Conservation (phyloP, 805 yeast genomes). For the Barnettozyma siamensis region DNA sequence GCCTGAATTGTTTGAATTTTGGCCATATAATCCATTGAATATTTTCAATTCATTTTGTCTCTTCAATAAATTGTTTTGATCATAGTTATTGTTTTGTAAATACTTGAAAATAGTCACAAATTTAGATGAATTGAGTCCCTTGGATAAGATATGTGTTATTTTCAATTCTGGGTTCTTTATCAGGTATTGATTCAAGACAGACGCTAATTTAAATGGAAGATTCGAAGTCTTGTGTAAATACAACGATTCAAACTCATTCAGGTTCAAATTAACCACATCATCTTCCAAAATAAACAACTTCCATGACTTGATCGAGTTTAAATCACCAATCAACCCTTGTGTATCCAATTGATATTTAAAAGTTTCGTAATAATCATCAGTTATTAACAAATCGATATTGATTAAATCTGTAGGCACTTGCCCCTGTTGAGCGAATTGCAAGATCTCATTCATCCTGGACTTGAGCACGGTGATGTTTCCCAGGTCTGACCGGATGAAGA, state of each 20-base stretch:
- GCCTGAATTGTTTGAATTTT: constrained; percentile 33
- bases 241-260: constrained; percentile 28
- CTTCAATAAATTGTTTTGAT: constrained; percentile 30
- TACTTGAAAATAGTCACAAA: constrained; percentile 39
- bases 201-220: constrained; percentile 24
- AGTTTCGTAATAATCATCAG: constrained; percentile 32
- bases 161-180: constrained; percentile 41
- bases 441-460: constrained; percentile 16
- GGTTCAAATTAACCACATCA: constrained; percentile 8
- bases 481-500: constrained; percentile 22
- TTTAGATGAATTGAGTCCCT: constrained; percentile 52
- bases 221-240: constrained; percentile 33
- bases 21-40: constrained; percentile 26
- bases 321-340: constrained; percentile 16
- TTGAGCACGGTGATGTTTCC: constrained; percentile 13
- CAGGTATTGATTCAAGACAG: constrained; percentile 38
- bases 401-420: constrained; percentile 4
- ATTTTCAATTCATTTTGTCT: constrained; percentile 24
- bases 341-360: constrained; percentile 29
- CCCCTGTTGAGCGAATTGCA: constrained; percentile 8
- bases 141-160: constrained; percentile 45
- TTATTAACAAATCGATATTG: constrained; percentile 24
- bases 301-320: constrained; percentile 15
- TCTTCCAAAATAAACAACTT: constrained; percentile 9
- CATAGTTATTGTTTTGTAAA: constrained; percentile 24